phyloP scores from a whole-genome alignment of 306 rosid species.

The Vicia villosa region DNA sequence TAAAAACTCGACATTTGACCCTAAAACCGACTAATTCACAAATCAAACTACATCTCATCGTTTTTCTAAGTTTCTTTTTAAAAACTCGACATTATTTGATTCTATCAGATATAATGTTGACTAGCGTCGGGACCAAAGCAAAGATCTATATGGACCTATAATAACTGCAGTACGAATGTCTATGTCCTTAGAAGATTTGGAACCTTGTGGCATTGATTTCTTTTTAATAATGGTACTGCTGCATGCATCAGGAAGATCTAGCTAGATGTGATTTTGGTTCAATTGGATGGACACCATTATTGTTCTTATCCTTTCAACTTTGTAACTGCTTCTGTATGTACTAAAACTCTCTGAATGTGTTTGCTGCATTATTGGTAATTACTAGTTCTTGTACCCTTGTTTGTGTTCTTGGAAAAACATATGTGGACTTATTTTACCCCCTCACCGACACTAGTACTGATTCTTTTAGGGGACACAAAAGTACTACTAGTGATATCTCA shows the following conservation, averaged over 20 bases:
- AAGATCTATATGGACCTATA: too few species aligned
- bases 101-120: too few species aligned
- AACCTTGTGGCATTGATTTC: conserved; percentile 3
- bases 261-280: conserved; percentile 34
- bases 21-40: too few species aligned
- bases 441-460: conserved; percentile 24
- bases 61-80: too few species aligned
- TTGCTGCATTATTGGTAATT: neutral
- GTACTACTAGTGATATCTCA: too few species aligned
- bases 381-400: neutral
- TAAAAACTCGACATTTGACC: too few species aligned
- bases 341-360: neutral
- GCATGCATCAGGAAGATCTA: neutral
- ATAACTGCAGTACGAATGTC: too few species aligned
- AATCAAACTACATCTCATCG: too few species aligned
- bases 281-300: neutral
- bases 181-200: neutral
- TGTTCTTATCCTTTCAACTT: conserved; percentile 6
- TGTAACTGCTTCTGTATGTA: neutral
- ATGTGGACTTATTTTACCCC: neutral
- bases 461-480: neutral
- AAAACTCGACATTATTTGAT: too few species aligned
- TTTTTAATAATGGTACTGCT: neutral
- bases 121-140: too few species aligned
- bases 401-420: neutral